A percentile compares a stretch with the other conserved stretches of the same genome.
Conservation (phyloP, 2,329 filamentous ascomycete genomes). For the Ceratocystis papillata region DNA sequence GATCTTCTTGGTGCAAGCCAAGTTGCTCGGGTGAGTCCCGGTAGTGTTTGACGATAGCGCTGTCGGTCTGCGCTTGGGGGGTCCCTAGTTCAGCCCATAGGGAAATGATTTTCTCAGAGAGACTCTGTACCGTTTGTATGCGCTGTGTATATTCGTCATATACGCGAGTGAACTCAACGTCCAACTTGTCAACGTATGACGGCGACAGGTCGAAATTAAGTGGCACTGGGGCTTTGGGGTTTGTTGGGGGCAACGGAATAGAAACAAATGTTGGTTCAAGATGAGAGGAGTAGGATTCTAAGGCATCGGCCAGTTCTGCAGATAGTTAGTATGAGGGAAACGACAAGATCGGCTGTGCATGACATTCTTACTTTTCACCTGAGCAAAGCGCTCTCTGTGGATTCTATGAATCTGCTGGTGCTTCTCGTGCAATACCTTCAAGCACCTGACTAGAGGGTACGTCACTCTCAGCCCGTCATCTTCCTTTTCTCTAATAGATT, state of each 20-base stretch:
- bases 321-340: not conserved
- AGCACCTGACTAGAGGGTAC: conserved; percentile 69
- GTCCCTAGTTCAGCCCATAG: conserved; percentile 94
- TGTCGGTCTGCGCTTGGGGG: conserved; percentile 85
- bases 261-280: conserved; percentile 81
- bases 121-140: conserved; percentile 59
- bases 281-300: conserved; percentile 93
- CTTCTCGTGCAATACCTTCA: conserved; percentile 75
- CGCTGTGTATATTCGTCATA: conserved; percentile 94
- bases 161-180: conserved; percentile 83
- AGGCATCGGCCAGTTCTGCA: conserved; percentile 77
- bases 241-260: conserved; percentile 73
- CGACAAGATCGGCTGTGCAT: not conserved
- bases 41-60: conserved; percentile 75
- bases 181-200: conserved; percentile 73
- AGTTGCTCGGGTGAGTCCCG: conserved; percentile 87
- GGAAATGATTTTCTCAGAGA: conserved; percentile 78
- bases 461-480: conserved; percentile 64
- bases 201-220: conserved; percentile 87
- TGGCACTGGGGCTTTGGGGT: conserved; percentile 62
- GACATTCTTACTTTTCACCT: conserved; percentile 68
- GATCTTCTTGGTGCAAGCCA: conserved; percentile 78
- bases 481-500: conserved; percentile 53
- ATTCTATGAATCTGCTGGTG: conserved; percentile 67
- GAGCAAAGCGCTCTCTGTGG: conserved; percentile 85